Percentiles rank a stretch among this genome's conserved stretches.
Conservation (phyloP, 768 basidiomycete genomes). For the Cystofilobasidium ferigula region DNA sequence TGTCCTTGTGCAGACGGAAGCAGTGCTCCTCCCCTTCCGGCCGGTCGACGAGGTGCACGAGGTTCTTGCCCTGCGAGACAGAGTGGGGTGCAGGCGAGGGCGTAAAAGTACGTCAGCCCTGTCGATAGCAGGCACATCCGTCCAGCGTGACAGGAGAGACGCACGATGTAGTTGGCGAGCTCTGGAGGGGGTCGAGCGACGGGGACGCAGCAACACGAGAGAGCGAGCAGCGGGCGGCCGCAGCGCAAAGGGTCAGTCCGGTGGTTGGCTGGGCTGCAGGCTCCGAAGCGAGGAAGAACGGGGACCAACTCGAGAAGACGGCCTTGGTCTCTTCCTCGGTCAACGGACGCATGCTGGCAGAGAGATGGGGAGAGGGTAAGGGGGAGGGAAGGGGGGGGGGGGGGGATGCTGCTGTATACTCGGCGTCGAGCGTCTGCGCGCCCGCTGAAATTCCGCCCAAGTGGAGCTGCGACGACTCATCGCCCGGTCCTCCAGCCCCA, state of each 20-base stretch:
- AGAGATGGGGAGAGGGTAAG: not conserved
- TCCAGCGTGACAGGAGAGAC: too few relatives aligned
- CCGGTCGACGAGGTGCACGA: conserved; percentile 88
- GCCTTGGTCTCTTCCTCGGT: conserved; percentile 95
- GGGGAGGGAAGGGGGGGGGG: not conserved
- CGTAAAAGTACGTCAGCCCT: too few relatives aligned
- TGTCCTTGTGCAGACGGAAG: conserved; percentile 85
- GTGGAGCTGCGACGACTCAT: too few relatives aligned
- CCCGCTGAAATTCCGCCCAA: too few relatives aligned
- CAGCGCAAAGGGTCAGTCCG: too few relatives aligned
- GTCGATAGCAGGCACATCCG: too few relatives aligned
- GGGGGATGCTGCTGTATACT: not conserved
- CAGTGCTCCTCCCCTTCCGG: conserved; percentile 81
- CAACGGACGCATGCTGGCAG: conserved; percentile 65
- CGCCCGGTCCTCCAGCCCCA: too few relatives aligned
- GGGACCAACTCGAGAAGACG: conserved; percentile 61
- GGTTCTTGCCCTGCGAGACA: conserved; percentile 68
- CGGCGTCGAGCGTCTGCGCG: not conserved
- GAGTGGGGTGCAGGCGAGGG: not conserved
- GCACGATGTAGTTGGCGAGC: conserved; percentile 88
- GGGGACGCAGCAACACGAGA: not conserved
- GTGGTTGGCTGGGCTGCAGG: not conserved
- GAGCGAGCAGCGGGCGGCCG: not conserved
- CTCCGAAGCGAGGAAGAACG: too few relatives aligned
- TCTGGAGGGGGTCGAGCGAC: conserved; percentile 39